Evolutionary conservation across 768 basidiomycete genomes (phyloP).

Genomic region (Tylopilus sp.): DNA sequence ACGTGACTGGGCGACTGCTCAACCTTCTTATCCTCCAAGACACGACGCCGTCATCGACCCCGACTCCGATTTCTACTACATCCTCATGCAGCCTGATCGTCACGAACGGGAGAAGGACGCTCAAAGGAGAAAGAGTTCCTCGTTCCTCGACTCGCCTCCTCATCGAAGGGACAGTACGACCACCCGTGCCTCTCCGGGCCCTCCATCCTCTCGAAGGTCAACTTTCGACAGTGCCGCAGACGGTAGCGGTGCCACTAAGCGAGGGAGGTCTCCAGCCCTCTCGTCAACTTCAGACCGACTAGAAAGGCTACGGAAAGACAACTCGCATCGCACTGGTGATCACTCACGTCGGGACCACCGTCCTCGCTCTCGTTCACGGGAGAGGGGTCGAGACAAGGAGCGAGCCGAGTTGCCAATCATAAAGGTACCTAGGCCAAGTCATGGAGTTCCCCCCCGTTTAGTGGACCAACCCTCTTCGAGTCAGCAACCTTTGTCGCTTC

Average conservation of each 20-base stretch:
- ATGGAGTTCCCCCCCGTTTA: too few species aligned
- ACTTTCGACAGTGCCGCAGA: constrained; percentile 10
- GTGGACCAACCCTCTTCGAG: too few species aligned
- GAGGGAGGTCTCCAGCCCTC: constrained; percentile 22
- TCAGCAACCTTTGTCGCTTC: neutral
- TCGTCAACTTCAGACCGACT: constrained; percentile 27
- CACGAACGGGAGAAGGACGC: constrained; percentile 12
- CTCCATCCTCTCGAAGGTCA: constrained; percentile 15
- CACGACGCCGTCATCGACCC: constrained; percentile 17
- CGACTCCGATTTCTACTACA: constrained; percentile 23
- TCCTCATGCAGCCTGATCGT: constrained; percentile 8
- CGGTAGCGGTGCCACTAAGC: constrained; percentile 4
- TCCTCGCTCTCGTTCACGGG: constrained; percentile 12
- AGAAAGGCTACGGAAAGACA: constrained; percentile 21
- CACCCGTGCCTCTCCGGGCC: constrained; percentile 8
- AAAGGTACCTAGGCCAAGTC: neutral
- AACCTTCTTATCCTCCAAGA: constrained; percentile 25
- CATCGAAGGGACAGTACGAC: constrained; percentile 18
- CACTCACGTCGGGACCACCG: constrained; percentile 7
- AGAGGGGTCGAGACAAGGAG: constrained; percentile 4
- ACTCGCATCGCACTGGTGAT: neutral
- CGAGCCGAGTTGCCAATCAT: neutral
- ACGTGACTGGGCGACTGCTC: constrained; percentile 31
- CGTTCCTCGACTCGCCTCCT: constrained; percentile 5
- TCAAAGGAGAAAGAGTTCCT: constrained; percentile 10